Percentiles rank a stretch among this genome's conserved stretches.
Evolutionary conservation across 1,284 basidiomycete species (phyloP).

Genomic region (Fistulina hepatica): DNA sequence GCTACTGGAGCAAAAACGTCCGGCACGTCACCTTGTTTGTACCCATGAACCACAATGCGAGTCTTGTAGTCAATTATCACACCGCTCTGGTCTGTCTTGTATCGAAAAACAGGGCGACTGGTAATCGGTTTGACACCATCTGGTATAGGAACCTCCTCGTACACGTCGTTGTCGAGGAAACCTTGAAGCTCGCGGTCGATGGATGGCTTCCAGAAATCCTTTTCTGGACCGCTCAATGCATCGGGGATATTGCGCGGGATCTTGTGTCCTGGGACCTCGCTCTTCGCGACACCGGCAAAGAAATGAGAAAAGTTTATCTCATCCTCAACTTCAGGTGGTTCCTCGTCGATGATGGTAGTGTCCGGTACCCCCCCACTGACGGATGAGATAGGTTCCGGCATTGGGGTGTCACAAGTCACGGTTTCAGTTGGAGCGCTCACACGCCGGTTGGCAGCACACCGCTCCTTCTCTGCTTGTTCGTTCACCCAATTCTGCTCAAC

Average conservation of each 20-base stretch:
- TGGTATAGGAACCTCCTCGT: constrained; percentile 14
- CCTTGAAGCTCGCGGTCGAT: constrained; percentile 13
- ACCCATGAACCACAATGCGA: constrained; percentile 13
- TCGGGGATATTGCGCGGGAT: not conserved
- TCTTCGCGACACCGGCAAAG: not conserved
- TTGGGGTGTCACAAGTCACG: too few species aligned
- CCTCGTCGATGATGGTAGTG: too few species aligned
- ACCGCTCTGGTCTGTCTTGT: constrained; percentile 7
- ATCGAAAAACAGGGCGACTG: not conserved
- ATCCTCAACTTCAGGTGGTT: too few species aligned
- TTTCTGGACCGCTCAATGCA: too few species aligned
- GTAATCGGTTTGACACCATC: constrained; percentile 12
- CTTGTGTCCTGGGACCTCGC: not conserved
- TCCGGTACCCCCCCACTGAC: too few species aligned
- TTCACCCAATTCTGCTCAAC: too few species aligned
- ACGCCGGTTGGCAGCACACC: too few species aligned
- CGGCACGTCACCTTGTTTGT: constrained; percentile 19
- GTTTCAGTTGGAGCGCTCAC: too few species aligned
- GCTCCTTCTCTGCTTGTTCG: too few species aligned
- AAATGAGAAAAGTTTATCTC: too few species aligned
- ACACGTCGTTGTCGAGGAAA: constrained; percentile 13
- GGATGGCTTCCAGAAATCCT: too few species aligned
- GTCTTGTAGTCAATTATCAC: constrained; percentile 13
- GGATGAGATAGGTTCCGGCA: too few species aligned
- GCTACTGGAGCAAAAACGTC: constrained; percentile 26